These are phyloP conservation scores for Ambrosia artemisiifolia DNA, from an alignment of 129 eudicot species.

Conservation along the genomic window DNA sequence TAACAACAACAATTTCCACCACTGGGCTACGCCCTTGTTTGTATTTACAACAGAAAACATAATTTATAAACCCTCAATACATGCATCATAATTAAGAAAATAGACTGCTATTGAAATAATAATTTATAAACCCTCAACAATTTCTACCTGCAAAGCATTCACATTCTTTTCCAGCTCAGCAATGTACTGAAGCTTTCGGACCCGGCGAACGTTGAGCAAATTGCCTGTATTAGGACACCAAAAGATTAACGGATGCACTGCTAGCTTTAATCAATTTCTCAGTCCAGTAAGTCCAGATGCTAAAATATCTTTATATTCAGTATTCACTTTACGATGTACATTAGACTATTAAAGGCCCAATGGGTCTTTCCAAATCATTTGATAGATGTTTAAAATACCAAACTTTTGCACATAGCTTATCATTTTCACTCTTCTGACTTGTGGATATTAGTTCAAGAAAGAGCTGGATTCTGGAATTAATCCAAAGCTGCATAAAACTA, in stretches of 20 bases:
- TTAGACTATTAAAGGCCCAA: neutral
- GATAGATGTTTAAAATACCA: neutral
- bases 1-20: no score
- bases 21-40: no score
- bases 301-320: neutral
- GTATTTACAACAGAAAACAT: no score
- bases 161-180: constrained; percentile 97
- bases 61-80: no score
- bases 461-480: neutral
- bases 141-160: constrained; percentile 89
- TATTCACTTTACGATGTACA: neutral
- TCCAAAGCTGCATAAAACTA: neutral
- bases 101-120: no score
- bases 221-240: constrained; percentile 58
- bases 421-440: neutral
- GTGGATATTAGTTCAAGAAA: neutral
- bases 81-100: no score
- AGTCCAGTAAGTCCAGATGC: constrained; percentile 2
- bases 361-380: neutral
- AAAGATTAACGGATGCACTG: neutral
- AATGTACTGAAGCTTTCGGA: constrained; percentile 95
- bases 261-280: neutral
- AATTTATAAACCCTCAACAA: no score
- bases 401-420: neutral
- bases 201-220: constrained; percentile 99